Percentiles rank a stretch among this genome's conserved stretches.
Conservation (phyloP, 106 monocot genomes). For the Cymbidium sinense region DNA sequence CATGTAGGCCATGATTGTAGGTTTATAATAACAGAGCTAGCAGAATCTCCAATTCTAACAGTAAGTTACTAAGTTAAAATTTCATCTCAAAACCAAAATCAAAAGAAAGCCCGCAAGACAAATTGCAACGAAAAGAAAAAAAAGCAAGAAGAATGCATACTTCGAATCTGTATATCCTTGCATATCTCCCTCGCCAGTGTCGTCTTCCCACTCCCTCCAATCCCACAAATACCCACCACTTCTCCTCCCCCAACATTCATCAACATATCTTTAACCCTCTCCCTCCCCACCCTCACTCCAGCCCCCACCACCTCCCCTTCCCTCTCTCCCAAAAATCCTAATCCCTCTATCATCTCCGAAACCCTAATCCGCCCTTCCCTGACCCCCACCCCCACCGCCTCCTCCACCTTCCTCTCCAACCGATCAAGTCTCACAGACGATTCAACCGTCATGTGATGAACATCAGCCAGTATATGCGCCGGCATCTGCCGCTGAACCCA, state of each 20-base stretch:
- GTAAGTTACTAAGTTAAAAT: too few species aligned
- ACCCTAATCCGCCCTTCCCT: neutral
- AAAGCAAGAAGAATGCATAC: constrained; percentile 16
- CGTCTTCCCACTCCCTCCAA: constrained; percentile 67
- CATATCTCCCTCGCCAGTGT: constrained; percentile 47
- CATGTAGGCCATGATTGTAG: too few species aligned
- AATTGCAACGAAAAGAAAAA: neutral
- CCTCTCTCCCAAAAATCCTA: constrained; percentile 5
- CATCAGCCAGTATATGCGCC: constrained; percentile 35
- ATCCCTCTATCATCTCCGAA: constrained; percentile 8
- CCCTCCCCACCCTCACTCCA: constrained; percentile 23
- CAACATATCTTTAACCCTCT: constrained; percentile 47
- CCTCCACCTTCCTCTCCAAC: constrained; percentile 23
- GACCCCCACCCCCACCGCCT: neutral
- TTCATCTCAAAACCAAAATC: too few species aligned
- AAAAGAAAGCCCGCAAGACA: too few species aligned
- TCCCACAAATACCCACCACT: constrained; percentile 52
- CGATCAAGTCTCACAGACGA: constrained; percentile 23
- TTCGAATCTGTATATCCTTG: constrained; percentile 31
- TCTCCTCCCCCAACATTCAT: constrained; percentile 16
- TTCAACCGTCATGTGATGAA: constrained; percentile 35
- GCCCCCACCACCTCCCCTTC: constrained; percentile 2
- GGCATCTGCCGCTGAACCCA: constrained; percentile 38
- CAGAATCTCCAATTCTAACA: too few species aligned
- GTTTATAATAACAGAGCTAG: too few species aligned